Evolutionary conservation across 306 rosid genomes (phyloP).

Genomic region (Vicia villosa): DNA sequence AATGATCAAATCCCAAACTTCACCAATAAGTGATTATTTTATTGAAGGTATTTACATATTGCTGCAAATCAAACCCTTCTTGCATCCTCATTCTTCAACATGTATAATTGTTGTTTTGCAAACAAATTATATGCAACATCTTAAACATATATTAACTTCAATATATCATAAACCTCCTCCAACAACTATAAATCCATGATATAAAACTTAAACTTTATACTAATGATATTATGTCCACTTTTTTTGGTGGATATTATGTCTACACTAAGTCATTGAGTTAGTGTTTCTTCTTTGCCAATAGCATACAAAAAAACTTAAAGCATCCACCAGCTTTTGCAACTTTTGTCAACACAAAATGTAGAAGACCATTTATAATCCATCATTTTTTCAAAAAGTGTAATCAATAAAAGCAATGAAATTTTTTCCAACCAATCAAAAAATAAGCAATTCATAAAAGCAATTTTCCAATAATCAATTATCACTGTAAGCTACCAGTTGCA

Average conservation of each 20-base stretch:
- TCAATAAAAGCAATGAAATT: conserved; percentile 33
- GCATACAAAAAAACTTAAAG: not conserved
- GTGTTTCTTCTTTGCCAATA: not conserved
- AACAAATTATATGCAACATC: too few species aligned
- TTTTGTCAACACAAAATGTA: conserved; percentile 29
- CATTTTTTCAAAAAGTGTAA: conserved; percentile 42
- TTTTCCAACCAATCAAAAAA: not conserved
- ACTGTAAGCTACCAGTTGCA: not conserved
- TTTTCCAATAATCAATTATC: not conserved
- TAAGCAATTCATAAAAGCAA: not conserved
- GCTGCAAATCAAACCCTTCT: too few species aligned
- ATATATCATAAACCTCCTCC: too few species aligned
- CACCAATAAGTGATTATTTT: too few species aligned
- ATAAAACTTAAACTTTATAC: not conserved
- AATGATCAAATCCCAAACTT: too few species aligned
- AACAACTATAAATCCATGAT: too few species aligned
- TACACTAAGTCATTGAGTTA: conserved; percentile 4
- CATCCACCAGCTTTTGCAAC: conserved; percentile 21
- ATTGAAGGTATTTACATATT: too few species aligned
- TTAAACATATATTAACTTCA: too few species aligned
- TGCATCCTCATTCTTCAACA: too few species aligned
- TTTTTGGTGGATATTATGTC: too few species aligned
- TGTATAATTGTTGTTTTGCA: too few species aligned
- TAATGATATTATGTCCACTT: not conserved
- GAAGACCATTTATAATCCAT: conserved; percentile 43